phyloP scores from a whole-genome alignment of 106 monocot genomes.

The Dendrobium catenatum region DNA sequence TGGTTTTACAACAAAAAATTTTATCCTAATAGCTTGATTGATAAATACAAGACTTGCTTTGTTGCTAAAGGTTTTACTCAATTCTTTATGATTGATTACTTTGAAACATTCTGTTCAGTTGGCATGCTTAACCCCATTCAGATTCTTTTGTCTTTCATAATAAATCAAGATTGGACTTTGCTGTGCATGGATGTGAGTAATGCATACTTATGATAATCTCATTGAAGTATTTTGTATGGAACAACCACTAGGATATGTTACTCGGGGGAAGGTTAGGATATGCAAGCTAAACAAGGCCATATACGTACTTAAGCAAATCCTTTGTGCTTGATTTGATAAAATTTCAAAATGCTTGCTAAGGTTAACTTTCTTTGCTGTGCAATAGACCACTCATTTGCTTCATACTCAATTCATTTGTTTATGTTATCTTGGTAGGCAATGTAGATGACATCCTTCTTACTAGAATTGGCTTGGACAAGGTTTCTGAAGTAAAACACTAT shows the following conservation, averaged over 20 bases:
- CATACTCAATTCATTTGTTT: neutral
- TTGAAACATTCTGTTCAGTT: too few relatives aligned
- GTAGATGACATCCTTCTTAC: neutral
- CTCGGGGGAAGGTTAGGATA: neutral
- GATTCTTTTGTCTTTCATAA: too few relatives aligned
- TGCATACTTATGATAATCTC: neutral
- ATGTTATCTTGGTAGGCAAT: neutral
- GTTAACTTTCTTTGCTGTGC: neutral
- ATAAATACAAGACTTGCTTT: neutral
- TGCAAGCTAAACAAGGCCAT: neutral
- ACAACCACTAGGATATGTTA: neutral
- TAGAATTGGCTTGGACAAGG: too few relatives aligned
- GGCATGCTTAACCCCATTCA: too few relatives aligned
- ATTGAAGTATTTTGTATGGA: neutral
- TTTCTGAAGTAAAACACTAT: neutral
- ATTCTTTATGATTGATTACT: neutral
- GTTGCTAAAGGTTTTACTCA: neutral
- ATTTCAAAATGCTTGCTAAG: neutral
- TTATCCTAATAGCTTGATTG: neutral
- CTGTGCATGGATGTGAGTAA: too few relatives aligned
- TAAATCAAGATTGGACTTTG: too few relatives aligned
- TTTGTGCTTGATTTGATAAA: neutral
- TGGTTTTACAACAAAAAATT: neutral
- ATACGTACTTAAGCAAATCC: neutral
- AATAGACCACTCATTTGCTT: neutral